phyloP scores from a whole-genome alignment of 2,329 filamentous ascomycete genomes.

The Daldinia sp. region DNA sequence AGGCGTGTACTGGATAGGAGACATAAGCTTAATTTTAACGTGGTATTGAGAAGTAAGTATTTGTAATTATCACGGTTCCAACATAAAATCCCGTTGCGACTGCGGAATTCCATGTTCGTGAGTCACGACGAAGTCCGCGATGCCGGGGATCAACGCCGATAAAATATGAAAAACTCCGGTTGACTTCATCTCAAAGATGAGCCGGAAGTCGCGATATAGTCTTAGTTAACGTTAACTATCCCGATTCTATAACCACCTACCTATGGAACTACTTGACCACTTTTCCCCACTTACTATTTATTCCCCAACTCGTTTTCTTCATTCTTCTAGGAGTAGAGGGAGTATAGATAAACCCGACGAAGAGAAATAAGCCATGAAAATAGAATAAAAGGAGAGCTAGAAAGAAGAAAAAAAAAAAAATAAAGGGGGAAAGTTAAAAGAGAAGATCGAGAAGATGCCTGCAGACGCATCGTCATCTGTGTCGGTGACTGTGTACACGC shows the following conservation, averaged over 20 bases:
- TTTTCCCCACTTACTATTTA: not conserved
- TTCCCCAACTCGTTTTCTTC: not conserved
- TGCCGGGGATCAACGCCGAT: conserved; percentile 4
- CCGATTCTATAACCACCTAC: too few relatives aligned
- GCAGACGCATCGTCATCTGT: not conserved
- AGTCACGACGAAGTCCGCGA: conserved; percentile 2
- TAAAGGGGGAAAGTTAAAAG: not conserved
- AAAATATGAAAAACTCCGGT: conserved; percentile 2
- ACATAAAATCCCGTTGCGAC: not conserved
- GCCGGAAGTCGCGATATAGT: not conserved
- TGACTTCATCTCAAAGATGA: not conserved
- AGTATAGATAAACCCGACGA: not conserved
- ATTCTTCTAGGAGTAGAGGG: not conserved
- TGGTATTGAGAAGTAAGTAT: conserved; percentile 8
- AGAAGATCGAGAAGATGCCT: not conserved
- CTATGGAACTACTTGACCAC: not conserved
- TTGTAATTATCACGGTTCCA: not conserved
- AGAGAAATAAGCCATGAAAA: not conserved
- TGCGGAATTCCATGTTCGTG: conserved; percentile 3
- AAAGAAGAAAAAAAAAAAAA: not conserved
- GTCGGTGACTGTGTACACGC: conserved; percentile 47
- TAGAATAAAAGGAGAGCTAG: not conserved
- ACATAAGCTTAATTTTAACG: not conserved
- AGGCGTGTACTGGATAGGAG: not conserved
- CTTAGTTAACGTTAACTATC: not conserved